Percentiles rank a stretch among this genome's conserved stretches.
Evolutionary conservation across 768 basidiomycete genomes (phyloP).

Genomic region (Collybiopsis luxurians): DNA sequence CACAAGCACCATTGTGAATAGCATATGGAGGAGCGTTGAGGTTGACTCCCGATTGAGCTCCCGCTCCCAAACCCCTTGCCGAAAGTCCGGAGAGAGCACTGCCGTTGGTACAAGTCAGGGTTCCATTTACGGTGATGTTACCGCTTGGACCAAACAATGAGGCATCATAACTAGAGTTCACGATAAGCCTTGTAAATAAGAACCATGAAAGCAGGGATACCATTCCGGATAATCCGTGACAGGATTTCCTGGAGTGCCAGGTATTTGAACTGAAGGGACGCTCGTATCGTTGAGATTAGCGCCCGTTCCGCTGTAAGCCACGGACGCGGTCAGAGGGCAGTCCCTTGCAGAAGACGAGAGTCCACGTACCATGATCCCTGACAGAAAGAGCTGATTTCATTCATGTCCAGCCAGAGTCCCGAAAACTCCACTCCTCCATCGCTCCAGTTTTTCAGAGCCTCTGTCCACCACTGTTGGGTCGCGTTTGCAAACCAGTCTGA

Average conservation of each 20-base stretch:
- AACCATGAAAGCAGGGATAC: conserved; percentile 25
- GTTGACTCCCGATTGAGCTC: conserved; percentile 42
- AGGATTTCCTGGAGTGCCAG: conserved; percentile 51
- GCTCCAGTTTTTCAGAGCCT: conserved; percentile 56
- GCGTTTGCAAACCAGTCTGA: conserved; percentile 61
- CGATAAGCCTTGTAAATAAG: neutral
- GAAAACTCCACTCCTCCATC: conserved; percentile 52
- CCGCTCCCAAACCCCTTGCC: conserved; percentile 51
- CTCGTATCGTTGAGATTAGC: conserved; percentile 54
- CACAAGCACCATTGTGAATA: conserved; percentile 62
- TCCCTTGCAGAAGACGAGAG: neutral
- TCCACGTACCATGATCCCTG: conserved; percentile 49
- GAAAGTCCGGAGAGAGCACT: conserved; percentile 16
- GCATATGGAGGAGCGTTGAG: conserved; percentile 63
- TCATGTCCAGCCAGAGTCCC: conserved; percentile 73
- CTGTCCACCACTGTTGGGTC: conserved; percentile 58
- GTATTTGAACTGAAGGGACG: conserved; percentile 48
- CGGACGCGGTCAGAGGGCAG: too few species aligned
- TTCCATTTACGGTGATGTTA: conserved; percentile 72
- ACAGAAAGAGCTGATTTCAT: conserved; percentile 66
- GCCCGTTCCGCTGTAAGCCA: conserved; percentile 46
- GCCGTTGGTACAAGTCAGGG: conserved; percentile 43
- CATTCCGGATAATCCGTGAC: conserved; percentile 69
- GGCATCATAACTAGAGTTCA: conserved; percentile 51
- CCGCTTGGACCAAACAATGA: conserved; percentile 65